Percentiles rank a stretch among this genome's conserved stretches.
Conservation (phyloP, 441 rosid species). For the Lepidium campestre region DNA sequence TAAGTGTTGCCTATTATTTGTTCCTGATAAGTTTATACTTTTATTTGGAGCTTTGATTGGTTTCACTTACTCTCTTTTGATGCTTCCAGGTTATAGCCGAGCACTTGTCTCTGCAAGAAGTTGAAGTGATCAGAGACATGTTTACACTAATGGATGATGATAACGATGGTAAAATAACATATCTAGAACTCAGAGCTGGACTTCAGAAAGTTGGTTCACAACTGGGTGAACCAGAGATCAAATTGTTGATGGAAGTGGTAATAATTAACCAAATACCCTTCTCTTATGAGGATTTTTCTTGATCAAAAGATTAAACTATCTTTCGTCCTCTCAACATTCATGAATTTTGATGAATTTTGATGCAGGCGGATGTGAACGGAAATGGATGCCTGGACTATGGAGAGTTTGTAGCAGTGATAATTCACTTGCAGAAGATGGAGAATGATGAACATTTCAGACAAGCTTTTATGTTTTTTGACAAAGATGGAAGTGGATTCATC, state of each 20-base stretch:
- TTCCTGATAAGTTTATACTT: not conserved
- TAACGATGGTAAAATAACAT: conserved; percentile 77
- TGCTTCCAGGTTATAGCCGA: conserved; percentile 83
- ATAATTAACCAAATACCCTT: not conserved
- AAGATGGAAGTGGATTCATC: conserved; percentile 78
- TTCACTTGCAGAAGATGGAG: conserved; percentile 97
- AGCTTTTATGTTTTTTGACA: conserved; percentile 91
- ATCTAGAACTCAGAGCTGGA: conserved; percentile 80
- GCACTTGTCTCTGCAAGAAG: conserved; percentile 83
- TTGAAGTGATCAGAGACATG: conserved; percentile 92
- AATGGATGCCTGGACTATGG: conserved; percentile 87
- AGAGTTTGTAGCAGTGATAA: conserved; percentile 93
- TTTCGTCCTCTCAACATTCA: not conserved
- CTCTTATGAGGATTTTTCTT: not conserved
- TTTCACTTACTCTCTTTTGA: conserved; percentile 8
- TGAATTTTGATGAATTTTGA: conserved; percentile 18
- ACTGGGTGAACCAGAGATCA: conserved; percentile 88
- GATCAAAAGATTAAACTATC: not conserved
- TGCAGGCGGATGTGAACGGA: conserved; percentile 92
- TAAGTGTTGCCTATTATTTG: conserved; percentile 27
- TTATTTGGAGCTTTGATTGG: not conserved
- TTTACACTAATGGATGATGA: conserved; percentile 85
- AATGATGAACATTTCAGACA: conserved; percentile 88
- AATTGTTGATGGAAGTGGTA: conserved; percentile 98
- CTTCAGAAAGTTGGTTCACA: conserved; percentile 88